A percentile compares a stretch with the other conserved stretches of the same genome.
Evolutionary conservation across 2,329 filamentous ascomycete genomes (phyloP).

Genomic region (Botrytis porri): DNA sequence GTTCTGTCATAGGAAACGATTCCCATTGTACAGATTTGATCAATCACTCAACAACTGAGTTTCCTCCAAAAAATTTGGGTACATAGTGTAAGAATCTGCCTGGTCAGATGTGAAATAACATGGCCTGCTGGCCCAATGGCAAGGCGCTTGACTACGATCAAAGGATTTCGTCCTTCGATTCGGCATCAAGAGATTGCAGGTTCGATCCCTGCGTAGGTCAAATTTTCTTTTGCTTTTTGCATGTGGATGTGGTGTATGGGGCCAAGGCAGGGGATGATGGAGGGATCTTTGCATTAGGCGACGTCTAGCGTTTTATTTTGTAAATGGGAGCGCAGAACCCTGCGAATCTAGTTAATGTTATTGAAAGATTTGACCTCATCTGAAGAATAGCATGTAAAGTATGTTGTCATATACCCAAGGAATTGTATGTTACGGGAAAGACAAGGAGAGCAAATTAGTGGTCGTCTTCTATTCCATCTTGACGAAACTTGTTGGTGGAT

Average conservation of each 20-base stretch:
- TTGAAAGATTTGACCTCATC: background rate
- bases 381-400: background rate
- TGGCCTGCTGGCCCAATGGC: constrained; percentile 43
- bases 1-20: background rate
- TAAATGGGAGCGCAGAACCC: background rate
- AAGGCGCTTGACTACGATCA: constrained; percentile 48
- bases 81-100: accelerated
- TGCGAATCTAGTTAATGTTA: background rate
- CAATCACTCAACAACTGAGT: background rate
- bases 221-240: background rate
- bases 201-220: constrained; percentile 41
- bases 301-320: background rate
- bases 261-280: background rate
- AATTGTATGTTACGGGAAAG: background rate
- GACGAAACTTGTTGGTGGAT: too few relatives aligned
- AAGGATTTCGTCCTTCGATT: background rate
- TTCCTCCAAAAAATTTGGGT: accelerated
- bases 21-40: background rate
- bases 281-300: background rate
- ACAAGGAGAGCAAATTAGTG: background rate
- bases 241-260: background rate
- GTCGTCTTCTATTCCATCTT: background rate
- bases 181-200: constrained; percentile 47
- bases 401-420: too few relatives aligned
- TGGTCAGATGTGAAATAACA: accelerated